These are phyloP conservation scores for Chlorencoelia australis DNA, from an alignment of 2,329 filamentous ascomycete genomes.

Conservation along the genomic window DNA sequence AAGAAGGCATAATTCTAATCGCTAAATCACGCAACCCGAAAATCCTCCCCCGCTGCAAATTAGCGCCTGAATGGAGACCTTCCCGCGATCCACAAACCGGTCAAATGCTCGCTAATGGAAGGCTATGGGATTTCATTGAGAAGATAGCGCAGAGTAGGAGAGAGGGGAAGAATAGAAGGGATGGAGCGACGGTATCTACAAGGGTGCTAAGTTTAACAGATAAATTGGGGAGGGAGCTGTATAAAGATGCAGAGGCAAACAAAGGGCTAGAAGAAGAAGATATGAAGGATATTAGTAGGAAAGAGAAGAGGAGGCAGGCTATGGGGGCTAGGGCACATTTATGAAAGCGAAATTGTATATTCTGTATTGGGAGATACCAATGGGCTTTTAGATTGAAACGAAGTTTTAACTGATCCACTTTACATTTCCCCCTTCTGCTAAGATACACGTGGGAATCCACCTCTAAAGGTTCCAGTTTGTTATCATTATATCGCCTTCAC, in stretches of 20 bases:
- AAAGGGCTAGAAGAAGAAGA: slow-evolving; percentile 40
- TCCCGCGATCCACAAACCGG: slow-evolving; percentile 51
- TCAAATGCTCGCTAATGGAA: slow-evolving; percentile 56
- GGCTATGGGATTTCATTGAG: slow-evolving; percentile 86
- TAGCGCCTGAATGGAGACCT: slow-evolving; percentile 68
- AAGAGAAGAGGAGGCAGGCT: slow-evolving; percentile 36
- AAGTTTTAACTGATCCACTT: too few species aligned
- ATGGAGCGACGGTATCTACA: slow-evolving; percentile 78
- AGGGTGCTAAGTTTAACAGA: slow-evolving; percentile 73
- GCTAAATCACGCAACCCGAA: slow-evolving; percentile 57
- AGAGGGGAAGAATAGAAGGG: slow-evolving; percentile 93
- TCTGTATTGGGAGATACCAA: too few species aligned
- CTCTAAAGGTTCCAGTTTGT: too few species aligned
- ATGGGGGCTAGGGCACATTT: slow-evolving; percentile 42
- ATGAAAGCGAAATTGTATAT: too few species aligned
- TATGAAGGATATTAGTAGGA: slow-evolving; percentile 35
- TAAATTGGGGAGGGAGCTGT: slow-evolving; percentile 59
- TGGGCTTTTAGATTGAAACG: too few species aligned
- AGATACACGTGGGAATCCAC: too few species aligned
- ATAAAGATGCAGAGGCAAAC: slow-evolving; percentile 39
- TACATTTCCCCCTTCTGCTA: too few species aligned
- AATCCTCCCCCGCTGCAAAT: slow-evolving; percentile 49
- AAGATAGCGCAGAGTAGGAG: slow-evolving; percentile 71
- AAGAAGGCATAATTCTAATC: slow-evolving; percentile 78
- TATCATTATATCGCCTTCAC: too few species aligned